A percentile compares a stretch with the other conserved stretches of the same genome.
Evolutionary conservation across 345 rosid species (phyloP).

Genomic region (Hibiscus mutabilis): DNA sequence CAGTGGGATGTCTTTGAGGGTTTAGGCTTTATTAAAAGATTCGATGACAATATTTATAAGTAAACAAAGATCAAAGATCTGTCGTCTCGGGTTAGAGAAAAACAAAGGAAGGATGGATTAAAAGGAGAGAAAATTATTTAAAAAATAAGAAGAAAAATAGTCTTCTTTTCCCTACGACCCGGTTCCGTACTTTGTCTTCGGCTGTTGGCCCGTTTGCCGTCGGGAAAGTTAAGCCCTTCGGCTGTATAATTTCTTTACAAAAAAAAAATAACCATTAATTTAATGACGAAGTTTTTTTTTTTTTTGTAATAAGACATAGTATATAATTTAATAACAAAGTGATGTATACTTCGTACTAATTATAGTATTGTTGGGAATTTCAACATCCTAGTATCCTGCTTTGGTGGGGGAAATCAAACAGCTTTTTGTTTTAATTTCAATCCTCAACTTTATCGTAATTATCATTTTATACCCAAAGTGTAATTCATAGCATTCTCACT

Average conservation of each 20-base stretch:
- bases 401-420: too few relatives aligned
- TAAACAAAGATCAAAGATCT: background rate
- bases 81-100: background rate
- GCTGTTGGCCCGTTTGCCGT: background rate
- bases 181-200: conserved; percentile 8
- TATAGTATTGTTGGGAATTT: too few relatives aligned
- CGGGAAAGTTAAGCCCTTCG: too few relatives aligned
- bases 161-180: background rate
- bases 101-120: background rate
- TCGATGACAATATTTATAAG: background rate
- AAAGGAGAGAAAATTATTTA: background rate
- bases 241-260: too few relatives aligned
- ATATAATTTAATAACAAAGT: too few relatives aligned
- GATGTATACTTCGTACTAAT: too few relatives aligned
- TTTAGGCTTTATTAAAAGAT: background rate
- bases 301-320: too few relatives aligned
- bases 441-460: background rate
- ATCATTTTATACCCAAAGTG: background rate
- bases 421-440: background rate
- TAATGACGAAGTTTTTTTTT: too few relatives aligned
- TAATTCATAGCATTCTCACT: background rate
- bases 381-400: too few relatives aligned
- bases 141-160: background rate
- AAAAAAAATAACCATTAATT: too few relatives aligned
- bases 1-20: background rate